These are phyloP conservation scores for Venturia oleaginea DNA, from an alignment of 2,329 filamentous ascomycete genomes.

Conservation along the genomic window DNA sequence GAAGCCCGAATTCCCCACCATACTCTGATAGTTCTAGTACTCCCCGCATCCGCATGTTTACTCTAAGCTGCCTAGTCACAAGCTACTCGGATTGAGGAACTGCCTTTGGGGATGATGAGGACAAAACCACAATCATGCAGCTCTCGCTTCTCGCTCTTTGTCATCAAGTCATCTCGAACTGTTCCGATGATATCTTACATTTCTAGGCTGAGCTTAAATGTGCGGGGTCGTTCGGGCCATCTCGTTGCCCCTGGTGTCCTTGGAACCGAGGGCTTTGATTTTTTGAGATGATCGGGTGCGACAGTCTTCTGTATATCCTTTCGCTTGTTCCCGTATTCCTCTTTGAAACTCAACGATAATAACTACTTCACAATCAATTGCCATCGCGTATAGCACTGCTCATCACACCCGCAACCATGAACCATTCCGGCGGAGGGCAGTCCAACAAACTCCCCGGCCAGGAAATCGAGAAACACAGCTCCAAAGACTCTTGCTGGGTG, in stretches of 20 bases:
- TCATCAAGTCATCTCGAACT: background rate
- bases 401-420: slow-evolving; percentile 1
- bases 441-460: slow-evolving; percentile 38
- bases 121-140: background rate
- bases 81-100: no score
- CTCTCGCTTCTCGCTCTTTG: background rate
- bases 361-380: background rate
- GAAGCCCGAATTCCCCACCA: background rate
- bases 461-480: slow-evolving; percentile 66
- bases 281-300: background rate
- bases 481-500: slow-evolving; percentile 80
- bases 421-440: background rate
- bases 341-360: background rate
- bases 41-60: background rate
- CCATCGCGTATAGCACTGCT: background rate
- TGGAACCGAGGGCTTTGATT: slow-evolving; percentile 1
- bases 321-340: no score
- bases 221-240: slow-evolving; percentile 2
- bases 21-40: no score
- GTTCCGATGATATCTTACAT: background rate
- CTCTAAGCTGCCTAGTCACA: background rate
- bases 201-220: background rate
- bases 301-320: background rate
- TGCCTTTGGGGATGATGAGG: no score
- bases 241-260: background rate